Evolutionary conservation across 2,329 filamentous ascomycete species (phyloP), one percentile per base, ranked within the genome.

Genomic region (Penicillium aurantiogriseum): DNA sequence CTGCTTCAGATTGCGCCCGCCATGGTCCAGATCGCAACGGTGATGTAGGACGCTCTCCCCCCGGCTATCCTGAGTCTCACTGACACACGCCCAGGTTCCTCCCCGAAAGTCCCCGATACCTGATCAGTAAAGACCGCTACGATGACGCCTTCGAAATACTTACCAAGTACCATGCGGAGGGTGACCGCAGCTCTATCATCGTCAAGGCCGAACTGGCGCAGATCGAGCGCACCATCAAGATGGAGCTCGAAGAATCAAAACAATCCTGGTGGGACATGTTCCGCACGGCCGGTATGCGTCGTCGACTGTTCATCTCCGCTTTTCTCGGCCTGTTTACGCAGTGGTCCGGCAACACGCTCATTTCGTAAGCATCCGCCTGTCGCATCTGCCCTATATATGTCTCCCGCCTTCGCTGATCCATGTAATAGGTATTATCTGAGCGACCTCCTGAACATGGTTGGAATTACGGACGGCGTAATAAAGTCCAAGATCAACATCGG

Each of bases 131-230:
- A 47, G 67, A 68, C 43, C 63, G 68, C n/a, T 57, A 62, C 21
- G 61, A 68, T 7, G 67, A 71, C 3, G 66, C 68, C 5, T 67
- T 66, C 15, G 62, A 67, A 0, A 68, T 75, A 29, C 67, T 75
- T 13, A 60, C 65, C 39, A 74, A 71, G 56, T 82, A 81, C 64
- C 79, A 83, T 60, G 81, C 81, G 19, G 83, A 84, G 63, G 83
- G 81, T 2, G 76, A 84, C 49, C 66, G 66, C 7, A 69, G 77
- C 35, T 83, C 81, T 0, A 71, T 79, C 13, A 78, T 86, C 13
- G 83, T 86, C 27, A 77, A 79, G 51, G 83, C 82, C 9, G 85
- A 88, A 65, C 82, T 86, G 65, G 79, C 79, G 0, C 83, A 88
- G 68, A 88, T 88, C 62, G 75, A 81, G 49, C 77, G 80, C 4